These are phyloP conservation scores for Fomitopsis pulvina DNA, from an alignment of 768 basidiomycete species.

Conservation along the genomic window DNA sequence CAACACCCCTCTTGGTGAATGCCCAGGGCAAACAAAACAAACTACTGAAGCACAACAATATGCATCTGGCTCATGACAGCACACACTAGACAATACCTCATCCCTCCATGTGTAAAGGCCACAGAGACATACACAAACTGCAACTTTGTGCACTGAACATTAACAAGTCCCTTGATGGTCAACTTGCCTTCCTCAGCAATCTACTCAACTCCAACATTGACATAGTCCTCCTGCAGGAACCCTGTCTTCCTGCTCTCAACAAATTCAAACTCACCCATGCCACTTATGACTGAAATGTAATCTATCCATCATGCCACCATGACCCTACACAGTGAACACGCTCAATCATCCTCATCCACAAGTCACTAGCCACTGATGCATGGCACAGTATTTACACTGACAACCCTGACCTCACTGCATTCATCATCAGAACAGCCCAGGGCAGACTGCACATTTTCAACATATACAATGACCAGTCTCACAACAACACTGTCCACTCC, in stretches of 20 bases:
- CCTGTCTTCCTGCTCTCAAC: constrained; percentile 22
- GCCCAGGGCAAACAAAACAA: too few species aligned
- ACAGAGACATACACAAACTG: too few species aligned
- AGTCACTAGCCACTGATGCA: constrained; percentile 4
- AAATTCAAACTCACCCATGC: constrained; percentile 9
- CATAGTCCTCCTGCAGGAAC: constrained; percentile 33
- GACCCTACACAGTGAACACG: constrained; percentile 1
- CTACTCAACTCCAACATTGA: background rate
- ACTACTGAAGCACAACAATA: too few species aligned
- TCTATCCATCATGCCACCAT: constrained; percentile 23
- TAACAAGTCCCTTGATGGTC: too few species aligned
- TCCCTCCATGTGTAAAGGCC: too few species aligned
- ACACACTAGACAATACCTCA: too few species aligned
- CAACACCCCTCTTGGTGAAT: too few species aligned
- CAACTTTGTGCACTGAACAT: too few species aligned
- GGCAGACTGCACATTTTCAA: constrained; percentile 28
- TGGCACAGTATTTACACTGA: constrained; percentile 6
- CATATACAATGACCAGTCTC: constrained; percentile 30
- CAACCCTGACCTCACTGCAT: constrained; percentile 22
- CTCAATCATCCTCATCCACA: constrained; percentile 11
- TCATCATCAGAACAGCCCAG: constrained; percentile 14
- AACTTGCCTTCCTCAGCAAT: too few species aligned
- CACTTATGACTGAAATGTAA: constrained; percentile 7
- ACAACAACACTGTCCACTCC: background rate
- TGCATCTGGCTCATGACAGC: too few species aligned